Base-by-base conservation (phyloP, 768 basidiomycete species). In the Psilocybe azurescens region DNA sequence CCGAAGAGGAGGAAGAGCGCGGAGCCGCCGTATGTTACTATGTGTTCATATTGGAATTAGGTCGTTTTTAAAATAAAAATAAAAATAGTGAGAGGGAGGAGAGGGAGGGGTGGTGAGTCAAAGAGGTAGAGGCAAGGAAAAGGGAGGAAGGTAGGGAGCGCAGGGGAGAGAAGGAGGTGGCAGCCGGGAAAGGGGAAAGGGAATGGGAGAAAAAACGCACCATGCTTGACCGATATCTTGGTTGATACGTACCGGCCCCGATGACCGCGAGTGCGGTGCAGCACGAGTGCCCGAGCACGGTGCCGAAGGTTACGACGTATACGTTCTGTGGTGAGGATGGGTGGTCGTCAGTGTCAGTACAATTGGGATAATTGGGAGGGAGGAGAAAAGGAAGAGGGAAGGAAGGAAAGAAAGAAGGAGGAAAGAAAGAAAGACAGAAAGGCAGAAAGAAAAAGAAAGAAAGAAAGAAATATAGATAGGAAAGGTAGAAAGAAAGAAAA, bases 231-330 rank as follows among this genome's bases (percentile, higher is more conserved):
- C 2, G 24, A 24, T 2, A 24, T 24, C 24, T 24, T 24, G 2
- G 24, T 24, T 2, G 24, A 24, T 2, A 24, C 24, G 24, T 24
- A 24, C 24, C 24, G 24, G 24, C 24, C 24, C 24, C 24, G 24
- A 97, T 80, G 53, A 99, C 94, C 6, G 97, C 97, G 0, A 95
- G 82, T 1, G 86, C 85, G 0, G 96, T 97, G 75, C 96, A 99
- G 60, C 86, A 83, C 1, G 86, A 84, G 74, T 98, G 97, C 3
- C 97, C 97, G 3, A 94, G 70, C 36, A 97, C 84, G 0, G 97
- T 99, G 2, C 97, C 97, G 8, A 94, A 69, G 0, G 94, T 90
- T 49, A 99, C 93, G 30, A 97, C 81, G 67, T 93, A 95, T 4
- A 98, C 90, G 71, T 95, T 97, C 96, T 98, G 72, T 33, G 41